These are phyloP conservation scores for Pythium aphanidermatum DNA, from an alignment of 352 stramenopile genomes.

Conservation along the genomic window DNA sequence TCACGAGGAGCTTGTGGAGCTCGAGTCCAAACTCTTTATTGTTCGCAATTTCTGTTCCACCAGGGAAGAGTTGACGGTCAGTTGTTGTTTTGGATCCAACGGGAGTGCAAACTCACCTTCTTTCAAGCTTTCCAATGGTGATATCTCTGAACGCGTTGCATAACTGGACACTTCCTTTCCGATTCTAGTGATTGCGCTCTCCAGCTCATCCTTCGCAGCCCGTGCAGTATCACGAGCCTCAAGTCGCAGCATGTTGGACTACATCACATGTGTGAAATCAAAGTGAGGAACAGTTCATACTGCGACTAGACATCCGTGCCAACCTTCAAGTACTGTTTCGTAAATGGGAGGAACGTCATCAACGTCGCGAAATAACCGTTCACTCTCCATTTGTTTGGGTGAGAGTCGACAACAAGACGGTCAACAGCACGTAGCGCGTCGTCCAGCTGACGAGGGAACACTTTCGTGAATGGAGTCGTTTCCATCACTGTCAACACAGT, in stretches of 20 bases:
- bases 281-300: not conserved
- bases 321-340: conserved; percentile 84
- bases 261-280: not conserved
- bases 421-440: conserved; percentile 75
- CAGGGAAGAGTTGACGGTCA: not conserved
- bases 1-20: conserved; percentile 39
- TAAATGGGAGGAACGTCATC: conserved; percentile 86
- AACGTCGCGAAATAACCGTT: conserved; percentile 86
- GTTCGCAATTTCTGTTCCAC: conserved; percentile 39
- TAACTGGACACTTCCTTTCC: conserved; percentile 26
- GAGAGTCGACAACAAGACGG: conserved; percentile 69
- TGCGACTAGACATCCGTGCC: not conserved
- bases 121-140: conserved; percentile 49
- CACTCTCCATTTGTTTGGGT: conserved; percentile 86
- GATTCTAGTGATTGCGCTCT: conserved; percentile 32
- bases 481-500: conserved; percentile 55
- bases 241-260: conserved; percentile 83
- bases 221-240: conserved; percentile 69
- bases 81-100: not conserved
- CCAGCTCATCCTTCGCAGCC: conserved; percentile 49
- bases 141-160: conserved; percentile 20
- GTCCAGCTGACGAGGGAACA: conserved; percentile 75
- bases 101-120: conserved; percentile 25
- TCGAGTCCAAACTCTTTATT: conserved; percentile 46
- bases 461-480: conserved; percentile 61